Conservation (phyloP, 129 eudicot genomes). For the Flaveria ramosissima region DNA sequence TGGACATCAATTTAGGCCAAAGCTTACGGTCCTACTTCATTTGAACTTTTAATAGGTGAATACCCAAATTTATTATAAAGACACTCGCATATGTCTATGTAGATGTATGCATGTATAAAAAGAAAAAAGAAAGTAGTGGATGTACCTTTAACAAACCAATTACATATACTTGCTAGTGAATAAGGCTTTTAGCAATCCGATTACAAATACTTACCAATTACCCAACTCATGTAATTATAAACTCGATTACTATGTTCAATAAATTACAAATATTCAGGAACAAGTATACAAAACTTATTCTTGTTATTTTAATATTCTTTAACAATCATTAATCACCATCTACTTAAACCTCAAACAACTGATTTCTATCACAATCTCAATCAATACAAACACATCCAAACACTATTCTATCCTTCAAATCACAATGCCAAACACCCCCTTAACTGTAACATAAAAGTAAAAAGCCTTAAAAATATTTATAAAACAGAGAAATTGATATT, state of each 20-base stretch:
- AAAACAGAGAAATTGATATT: slow-evolving; percentile 1
- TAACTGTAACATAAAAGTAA: too few species aligned
- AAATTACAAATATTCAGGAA: background rate
- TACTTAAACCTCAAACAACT: background rate
- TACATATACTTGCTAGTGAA: background rate
- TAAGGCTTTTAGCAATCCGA: too few species aligned
- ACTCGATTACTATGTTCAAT: background rate
- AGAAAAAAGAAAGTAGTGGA: too few species aligned
- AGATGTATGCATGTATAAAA: too few species aligned
- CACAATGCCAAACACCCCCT: background rate
- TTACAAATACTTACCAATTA: too few species aligned
- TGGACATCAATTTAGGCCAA: background rate
- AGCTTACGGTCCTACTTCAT: background rate
- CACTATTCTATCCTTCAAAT: background rate
- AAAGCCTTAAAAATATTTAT: too few species aligned
- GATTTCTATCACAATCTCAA: background rate
- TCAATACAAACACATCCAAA: background rate
- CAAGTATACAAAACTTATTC: background rate
- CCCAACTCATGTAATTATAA: too few species aligned
- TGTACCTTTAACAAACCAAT: background rate
- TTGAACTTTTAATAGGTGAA: too few species aligned
- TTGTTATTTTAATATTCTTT: too few species aligned
- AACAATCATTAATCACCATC: too few species aligned
- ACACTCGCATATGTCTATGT: too few species aligned
- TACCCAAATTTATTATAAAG: too few species aligned